Evolutionary conservation across 2,329 filamentous ascomycete genomes (phyloP).

Genomic region (Penicillium sp.): DNA sequence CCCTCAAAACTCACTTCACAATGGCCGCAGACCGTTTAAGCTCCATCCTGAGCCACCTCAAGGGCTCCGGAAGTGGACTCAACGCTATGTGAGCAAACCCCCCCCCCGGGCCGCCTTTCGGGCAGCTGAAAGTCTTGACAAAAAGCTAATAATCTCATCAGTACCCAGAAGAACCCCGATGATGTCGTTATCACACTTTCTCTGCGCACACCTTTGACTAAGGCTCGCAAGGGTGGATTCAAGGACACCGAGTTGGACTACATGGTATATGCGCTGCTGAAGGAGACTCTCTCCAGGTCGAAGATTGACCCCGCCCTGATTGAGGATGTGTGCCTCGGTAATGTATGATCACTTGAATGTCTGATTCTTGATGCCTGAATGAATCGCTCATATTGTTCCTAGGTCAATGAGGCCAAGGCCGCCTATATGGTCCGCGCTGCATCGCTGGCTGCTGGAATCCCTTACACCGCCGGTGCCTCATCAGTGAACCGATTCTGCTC

Average conservation of each 20-base stretch:
- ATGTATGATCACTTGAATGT: slow-evolving; percentile 49
- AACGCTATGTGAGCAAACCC: slow-evolving; percentile 63
- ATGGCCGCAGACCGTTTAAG: slow-evolving; percentile 84
- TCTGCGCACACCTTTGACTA: slow-evolving; percentile 79
- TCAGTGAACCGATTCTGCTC: slow-evolving; percentile 96
- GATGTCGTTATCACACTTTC: slow-evolving; percentile 96
- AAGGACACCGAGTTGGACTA: slow-evolving; percentile 91
- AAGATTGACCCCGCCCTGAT: slow-evolving; percentile 73
- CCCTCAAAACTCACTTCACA: slow-evolving; percentile 13
- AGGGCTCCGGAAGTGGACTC: slow-evolving; percentile 63
- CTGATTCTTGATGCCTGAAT: too few species aligned
- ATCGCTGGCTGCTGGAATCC: slow-evolving; percentile 83
- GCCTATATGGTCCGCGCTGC: slow-evolving; percentile 89
- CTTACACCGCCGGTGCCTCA: slow-evolving; percentile 76
- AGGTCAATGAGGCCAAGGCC: slow-evolving; percentile 76
- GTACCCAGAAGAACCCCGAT: slow-evolving; percentile 86
- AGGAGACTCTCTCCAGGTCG: slow-evolving; percentile 65
- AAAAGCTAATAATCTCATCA: slow-evolving; percentile 36
- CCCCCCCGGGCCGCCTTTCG: too few species aligned
- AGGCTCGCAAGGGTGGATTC: slow-evolving; percentile 85
- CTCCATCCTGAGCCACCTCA: slow-evolving; percentile 79
- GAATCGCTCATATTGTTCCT: not conserved
- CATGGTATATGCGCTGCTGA: slow-evolving; percentile 74
- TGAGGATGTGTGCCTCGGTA: slow-evolving; percentile 88
- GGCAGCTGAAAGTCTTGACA: too few species aligned